phyloP scores from a whole-genome alignment of 2,329 filamentous ascomycete genomes.

The Nectriaceae sp. region DNA sequence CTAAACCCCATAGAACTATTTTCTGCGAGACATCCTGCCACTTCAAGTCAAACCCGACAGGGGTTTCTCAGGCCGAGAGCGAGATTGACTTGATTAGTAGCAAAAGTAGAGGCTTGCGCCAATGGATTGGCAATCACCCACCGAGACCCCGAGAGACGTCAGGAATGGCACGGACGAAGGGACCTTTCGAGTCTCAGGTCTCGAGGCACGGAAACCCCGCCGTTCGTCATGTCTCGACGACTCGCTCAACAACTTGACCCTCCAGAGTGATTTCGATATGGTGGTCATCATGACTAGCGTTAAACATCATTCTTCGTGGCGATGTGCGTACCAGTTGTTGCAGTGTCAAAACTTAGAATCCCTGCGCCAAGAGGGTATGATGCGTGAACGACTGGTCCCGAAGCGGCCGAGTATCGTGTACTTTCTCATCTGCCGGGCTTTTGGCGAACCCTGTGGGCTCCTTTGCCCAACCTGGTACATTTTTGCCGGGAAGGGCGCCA shows the following conservation, averaged over 20 bases:
- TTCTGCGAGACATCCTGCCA: neutral
- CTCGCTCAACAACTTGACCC: too few relatives aligned
- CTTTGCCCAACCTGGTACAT: neutral
- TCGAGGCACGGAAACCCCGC: neutral
- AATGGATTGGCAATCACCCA: neutral
- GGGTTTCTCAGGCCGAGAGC: too few relatives aligned
- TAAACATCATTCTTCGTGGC: slow-evolving; percentile 3
- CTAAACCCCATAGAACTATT: neutral
- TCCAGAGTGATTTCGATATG: neutral
- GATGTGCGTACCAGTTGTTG: neutral
- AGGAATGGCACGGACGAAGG: slow-evolving; percentile 11
- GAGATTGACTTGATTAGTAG: too few relatives aligned
- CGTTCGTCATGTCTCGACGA: too few relatives aligned
- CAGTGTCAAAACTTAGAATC: neutral
- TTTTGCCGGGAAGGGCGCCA: neutral
- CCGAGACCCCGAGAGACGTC: neutral
- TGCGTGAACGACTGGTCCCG: neutral
- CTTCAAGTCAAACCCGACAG: too few relatives aligned
- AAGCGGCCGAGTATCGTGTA: neutral
- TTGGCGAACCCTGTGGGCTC: too few relatives aligned
- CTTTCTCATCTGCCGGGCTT: neutral
- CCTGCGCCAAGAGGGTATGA: neutral
- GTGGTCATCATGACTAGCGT: slow-evolving; percentile 1
- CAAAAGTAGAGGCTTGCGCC: too few relatives aligned
- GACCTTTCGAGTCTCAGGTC: slow-evolving; percentile 1